Conservation (phyloP, 768 basidiomycete species). For the Lentinula lateritia region DNA sequence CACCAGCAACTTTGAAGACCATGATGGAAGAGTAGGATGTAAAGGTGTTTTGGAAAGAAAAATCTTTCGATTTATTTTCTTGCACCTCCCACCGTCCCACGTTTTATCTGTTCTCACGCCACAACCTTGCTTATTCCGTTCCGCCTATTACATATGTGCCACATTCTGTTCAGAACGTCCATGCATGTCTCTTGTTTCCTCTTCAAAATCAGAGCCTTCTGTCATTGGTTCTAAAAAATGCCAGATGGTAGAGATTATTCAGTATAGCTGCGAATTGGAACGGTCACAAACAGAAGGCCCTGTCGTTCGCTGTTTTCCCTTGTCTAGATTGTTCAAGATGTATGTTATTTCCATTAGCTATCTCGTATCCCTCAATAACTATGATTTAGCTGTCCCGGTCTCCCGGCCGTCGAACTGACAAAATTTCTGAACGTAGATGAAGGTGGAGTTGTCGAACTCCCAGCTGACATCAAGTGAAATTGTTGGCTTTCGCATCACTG, state of each 20-base stretch:
- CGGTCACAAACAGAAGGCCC: constrained; percentile 15
- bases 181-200: not conserved
- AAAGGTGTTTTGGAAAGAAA: not conserved
- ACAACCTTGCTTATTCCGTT: not conserved
- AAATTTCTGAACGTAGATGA: constrained; percentile 42
- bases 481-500: not conserved
- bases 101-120: not conserved
- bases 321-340: constrained; percentile 73
- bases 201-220: not conserved
- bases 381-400: constrained; percentile 51
- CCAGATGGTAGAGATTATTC: constrained; percentile 64
- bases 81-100: not conserved
- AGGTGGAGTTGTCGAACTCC: constrained; percentile 49
- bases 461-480: constrained; percentile 34
- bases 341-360: constrained; percentile 25
- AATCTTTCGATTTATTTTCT: not conserved
- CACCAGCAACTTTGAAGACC: constrained; percentile 91
- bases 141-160: not conserved
- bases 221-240: constrained; percentile 32
- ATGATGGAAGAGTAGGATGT: constrained; percentile 28
- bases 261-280: constrained; percentile 55
- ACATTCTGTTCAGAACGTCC: not conserved
- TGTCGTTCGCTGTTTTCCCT: constrained; percentile 58
- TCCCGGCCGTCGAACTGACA: constrained; percentile 69
- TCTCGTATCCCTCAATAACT: not conserved